A percentile compares a stretch with the other conserved stretches of the same genome.
Conservation (phyloP, 441 rosid species). For the Melastoma candidum region DNA sequence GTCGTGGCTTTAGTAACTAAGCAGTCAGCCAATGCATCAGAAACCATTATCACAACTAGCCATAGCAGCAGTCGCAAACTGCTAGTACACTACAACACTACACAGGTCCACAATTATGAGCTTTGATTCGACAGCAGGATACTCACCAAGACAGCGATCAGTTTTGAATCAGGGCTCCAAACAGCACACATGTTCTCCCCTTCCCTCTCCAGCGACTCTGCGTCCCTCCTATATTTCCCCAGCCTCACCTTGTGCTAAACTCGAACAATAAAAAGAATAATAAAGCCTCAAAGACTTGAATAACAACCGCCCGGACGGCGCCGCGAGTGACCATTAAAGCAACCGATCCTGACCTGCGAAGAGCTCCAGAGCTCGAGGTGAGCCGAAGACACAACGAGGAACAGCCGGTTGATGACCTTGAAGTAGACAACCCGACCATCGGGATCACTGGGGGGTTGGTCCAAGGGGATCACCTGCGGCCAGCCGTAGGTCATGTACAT, state of each 20-base stretch:
- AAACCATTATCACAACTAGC: too few relatives aligned
- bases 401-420: constrained; percentile 48
- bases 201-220: constrained; percentile 58
- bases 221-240: constrained; percentile 80
- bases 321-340: constrained; percentile 1
- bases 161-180: constrained; percentile 87
- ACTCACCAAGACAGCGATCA: constrained; percentile 80
- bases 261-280: neutral
- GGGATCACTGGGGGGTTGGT: constrained; percentile 50
- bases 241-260: constrained; percentile 80
- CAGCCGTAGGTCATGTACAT: constrained; percentile 98
- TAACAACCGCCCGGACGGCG: neutral
- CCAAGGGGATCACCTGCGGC: constrained; percentile 95
- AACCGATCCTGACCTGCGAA: constrained; percentile 48
- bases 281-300: neutral
- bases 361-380: constrained; percentile 93
- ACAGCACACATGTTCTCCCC: constrained; percentile 86
- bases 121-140: too few relatives aligned
- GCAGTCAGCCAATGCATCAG: too few relatives aligned
- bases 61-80: too few relatives aligned
- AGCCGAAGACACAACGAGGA: constrained; percentile 73
- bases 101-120: too few relatives aligned
- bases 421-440: constrained; percentile 68
- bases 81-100: too few relatives aligned
- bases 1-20: too few relatives aligned